Evolutionary conservation across 345 rosid genomes (phyloP), one percentile per base, ranked within the genome.

Genomic region (Combretum micranthum): DNA sequence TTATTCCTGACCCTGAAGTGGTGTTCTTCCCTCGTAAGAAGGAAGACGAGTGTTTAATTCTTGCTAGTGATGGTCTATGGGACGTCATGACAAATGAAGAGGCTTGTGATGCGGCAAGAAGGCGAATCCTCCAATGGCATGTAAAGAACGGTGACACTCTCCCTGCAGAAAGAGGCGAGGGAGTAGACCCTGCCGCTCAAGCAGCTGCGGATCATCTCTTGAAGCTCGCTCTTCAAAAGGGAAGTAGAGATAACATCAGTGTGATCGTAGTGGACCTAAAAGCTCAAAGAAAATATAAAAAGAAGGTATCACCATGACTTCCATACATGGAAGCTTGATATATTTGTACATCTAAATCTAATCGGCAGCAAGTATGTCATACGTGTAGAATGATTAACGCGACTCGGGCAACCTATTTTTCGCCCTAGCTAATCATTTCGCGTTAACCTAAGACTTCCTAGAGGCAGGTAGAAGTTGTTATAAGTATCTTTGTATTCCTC

Each of bases 31-130:
- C 78, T 16, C 73, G 87, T 63, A 70, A 66, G 17, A 82, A 76
- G 70, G 85, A 84, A 68, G 94, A 84, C 1, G 94, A 86, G 44
- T 86, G 88, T 67, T 85, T 89, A 42, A 73, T 83, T 67, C 61
- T 85, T 66, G 96, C 94, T 18, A 85, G 88, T 22, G 96, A 85
- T 20, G 91, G 94, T 2, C 78, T 89, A 43, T 89, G 97, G 97
- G 94, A 89, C 52, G 84, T 84, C 3, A 73, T 89, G 75, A 68
- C 79, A 1, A 82, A 82, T 47, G 82, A 86, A 59, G 88, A 86
- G 62, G 97, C 65, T 1, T 89, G 91, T 12, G 79, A 84, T 14
- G 19, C 71, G 57, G 91, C 90, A 0, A 53, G 91, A 42, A 82
- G 79, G 67, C 57, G 81, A 57, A 80, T 85, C 44, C 77, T 85